phyloP scores from a whole-genome alignment of 1,284 basidiomycete species.

The Fomitopsis schrenkii region DNA sequence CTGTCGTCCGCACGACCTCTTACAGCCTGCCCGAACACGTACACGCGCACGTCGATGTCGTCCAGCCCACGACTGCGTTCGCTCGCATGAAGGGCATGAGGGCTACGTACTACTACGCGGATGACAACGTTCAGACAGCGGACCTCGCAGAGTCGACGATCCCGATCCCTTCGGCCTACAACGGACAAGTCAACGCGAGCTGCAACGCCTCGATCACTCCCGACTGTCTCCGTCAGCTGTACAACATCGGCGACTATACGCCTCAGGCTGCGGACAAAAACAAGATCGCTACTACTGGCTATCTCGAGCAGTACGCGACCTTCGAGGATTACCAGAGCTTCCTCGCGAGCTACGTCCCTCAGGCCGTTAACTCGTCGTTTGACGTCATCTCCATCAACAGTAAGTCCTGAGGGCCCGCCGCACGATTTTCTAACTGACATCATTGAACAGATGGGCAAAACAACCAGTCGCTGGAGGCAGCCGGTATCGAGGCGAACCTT shows the following conservation, averaged over 20 bases:
- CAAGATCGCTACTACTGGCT: conserved; percentile 58
- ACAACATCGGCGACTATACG: conserved; percentile 48
- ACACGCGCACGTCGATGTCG: conserved; percentile 61
- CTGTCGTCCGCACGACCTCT: conserved; percentile 56
- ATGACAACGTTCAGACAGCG: conserved; percentile 17
- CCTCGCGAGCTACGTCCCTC: conserved; percentile 27
- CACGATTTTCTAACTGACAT: not conserved
- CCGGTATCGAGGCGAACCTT: conserved; percentile 68
- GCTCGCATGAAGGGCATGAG: conserved; percentile 43
- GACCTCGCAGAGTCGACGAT: conserved; percentile 28
- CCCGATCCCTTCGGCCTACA: conserved; percentile 27
- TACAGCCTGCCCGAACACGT: conserved; percentile 66
- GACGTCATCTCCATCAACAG: conserved; percentile 38
- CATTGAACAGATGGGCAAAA: conserved; percentile 46
- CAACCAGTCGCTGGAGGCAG: conserved; percentile 46
- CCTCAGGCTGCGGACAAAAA: conserved; percentile 42
- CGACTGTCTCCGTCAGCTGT: conserved; percentile 50
- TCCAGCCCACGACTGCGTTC: conserved; percentile 77
- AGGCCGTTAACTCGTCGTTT: conserved; percentile 35
- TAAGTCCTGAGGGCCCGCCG: not conserved
- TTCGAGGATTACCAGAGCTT: conserved; percentile 41
- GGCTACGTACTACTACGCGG: conserved; percentile 38
- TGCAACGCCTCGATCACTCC: conserved; percentile 52
- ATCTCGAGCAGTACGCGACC: conserved; percentile 56
- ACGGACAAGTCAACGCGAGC: conserved; percentile 44